Percentiles rank a stretch among this genome's conserved stretches.
phyloP scores from a whole-genome alignment of 768 basidiomycete species.

The Trametes punicea region DNA sequence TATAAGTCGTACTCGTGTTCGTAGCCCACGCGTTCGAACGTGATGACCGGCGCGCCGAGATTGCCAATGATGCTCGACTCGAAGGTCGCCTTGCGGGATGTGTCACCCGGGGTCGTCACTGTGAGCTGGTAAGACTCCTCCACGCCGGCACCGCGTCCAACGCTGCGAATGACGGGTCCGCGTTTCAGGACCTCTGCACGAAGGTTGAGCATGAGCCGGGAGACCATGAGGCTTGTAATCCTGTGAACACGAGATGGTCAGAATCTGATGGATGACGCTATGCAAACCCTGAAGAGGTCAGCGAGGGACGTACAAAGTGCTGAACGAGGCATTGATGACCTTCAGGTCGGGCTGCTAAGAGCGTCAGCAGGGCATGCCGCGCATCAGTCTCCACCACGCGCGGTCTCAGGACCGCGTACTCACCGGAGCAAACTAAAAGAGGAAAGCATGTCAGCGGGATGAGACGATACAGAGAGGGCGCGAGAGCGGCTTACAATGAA shows the following conservation, averaged over 20 bases:
- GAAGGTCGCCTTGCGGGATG: constrained; percentile 7
- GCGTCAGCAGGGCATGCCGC: constrained; percentile 1
- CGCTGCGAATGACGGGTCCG: constrained; percentile 10
- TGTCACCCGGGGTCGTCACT: background rate
- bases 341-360: constrained; percentile 23
- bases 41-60: constrained; percentile 21
- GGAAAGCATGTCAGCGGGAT: background rate
- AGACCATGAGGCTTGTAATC: constrained; percentile 25
- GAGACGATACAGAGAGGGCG: background rate
- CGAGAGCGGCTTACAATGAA: constrained; percentile 20
- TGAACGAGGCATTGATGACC: constrained; percentile 29
- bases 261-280: background rate
- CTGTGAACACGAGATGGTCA: background rate
- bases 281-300: background rate
- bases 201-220: constrained; percentile 24
- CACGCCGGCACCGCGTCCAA: background rate
- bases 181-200: constrained; percentile 17
- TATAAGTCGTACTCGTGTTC: constrained; percentile 52
- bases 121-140: constrained; percentile 8
- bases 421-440: constrained; percentile 15
- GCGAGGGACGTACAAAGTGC: constrained; percentile 22
- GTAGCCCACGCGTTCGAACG: constrained; percentile 44
- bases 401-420: constrained; percentile 13
- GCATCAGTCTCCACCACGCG: background rate
- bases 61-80: constrained; percentile 21